Evolutionary conservation across 768 basidiomycete species (phyloP).

Genomic region (Leccinum broughii): DNA sequence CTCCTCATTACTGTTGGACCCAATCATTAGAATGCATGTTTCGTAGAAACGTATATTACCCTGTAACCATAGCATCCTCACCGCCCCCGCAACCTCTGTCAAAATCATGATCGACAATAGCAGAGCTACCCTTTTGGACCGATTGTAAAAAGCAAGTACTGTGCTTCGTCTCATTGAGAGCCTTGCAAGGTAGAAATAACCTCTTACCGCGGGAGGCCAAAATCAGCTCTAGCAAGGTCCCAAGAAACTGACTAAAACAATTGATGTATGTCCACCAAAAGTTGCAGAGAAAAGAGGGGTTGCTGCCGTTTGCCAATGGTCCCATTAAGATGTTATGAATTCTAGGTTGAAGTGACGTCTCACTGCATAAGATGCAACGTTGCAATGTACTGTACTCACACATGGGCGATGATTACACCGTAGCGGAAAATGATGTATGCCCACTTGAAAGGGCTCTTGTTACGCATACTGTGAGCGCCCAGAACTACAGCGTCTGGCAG

Average conservation of each 20-base stretch:
- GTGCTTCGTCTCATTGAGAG: background rate
- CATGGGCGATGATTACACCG: conserved; percentile 15
- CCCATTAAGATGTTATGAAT: conserved; percentile 14
- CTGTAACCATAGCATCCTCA: too few relatives aligned
- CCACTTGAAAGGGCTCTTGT: conserved; percentile 29
- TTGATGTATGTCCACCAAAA: conserved; percentile 13
- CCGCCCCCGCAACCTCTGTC: too few relatives aligned
- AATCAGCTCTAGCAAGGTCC: conserved; percentile 15
- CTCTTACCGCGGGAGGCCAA: conserved; percentile 18
- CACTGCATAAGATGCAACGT: background rate
- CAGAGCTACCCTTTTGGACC: conserved; percentile 14
- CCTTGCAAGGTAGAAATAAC: background rate
- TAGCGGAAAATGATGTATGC: conserved; percentile 31
- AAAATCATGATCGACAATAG: conserved; percentile 8
- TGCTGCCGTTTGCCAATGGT: conserved; percentile 12
- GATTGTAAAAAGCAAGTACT: conserved; percentile 25
- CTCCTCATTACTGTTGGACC: too few relatives aligned
- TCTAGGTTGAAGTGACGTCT: conserved; percentile 4
- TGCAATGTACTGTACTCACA: conserved; percentile 21
- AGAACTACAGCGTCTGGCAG: background rate
- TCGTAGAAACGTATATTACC: too few relatives aligned
- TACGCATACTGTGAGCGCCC: conserved; percentile 22
- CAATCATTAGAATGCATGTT: too few relatives aligned
- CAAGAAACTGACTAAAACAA: conserved; percentile 6
- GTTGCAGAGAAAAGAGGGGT: conserved; percentile 8